Evolutionary conservation across 2,329 filamentous ascomycete species (phyloP), one percentile per base, ranked within the genome.

Genomic region (Epichloe sibirici): DNA sequence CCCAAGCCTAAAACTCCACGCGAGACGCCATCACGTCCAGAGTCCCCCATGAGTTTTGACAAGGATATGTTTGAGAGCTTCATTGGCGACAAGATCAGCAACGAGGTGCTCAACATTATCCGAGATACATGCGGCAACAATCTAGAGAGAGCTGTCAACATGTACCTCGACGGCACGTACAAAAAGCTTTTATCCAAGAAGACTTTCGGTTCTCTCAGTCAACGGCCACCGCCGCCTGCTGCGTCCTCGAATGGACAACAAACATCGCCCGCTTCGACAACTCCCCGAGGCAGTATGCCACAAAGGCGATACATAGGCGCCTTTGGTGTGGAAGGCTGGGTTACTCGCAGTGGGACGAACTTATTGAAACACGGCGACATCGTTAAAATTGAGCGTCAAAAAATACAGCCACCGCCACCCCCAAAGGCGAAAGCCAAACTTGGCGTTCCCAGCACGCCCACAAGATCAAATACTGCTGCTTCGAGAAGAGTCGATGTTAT

Each of bases 271-370:
- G 35, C 8, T 34, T 25, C 45, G 23, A 35, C 13, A 6, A 38
- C 40, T 23, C 9, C 55, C 11, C 53, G 57, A 38, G 58, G 56
- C 25, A 60, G 55, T 4, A 69, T 71, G 51, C 71, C 74, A 0
- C 61, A 65, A 3, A 66, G 63, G 37, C 71, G 93, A 62, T 98
- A 97, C 61, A 79, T 97, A 55, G 93, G 93, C 17, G 88, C 90
- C 0, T 93, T 97, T 67, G 93, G 93, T 8, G 90, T 88, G 4
- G 88, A 86, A 51, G 93, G 85, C 4, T 98, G 93, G 93, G 84
- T 88, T 5, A 97, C 91, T 3, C 82, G 84, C 60, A 96, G 89
- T 65, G 91, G 91, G 0, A 71, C 71, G 3, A 81, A 80, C 39
- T 65, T 96, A 5, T 64, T 98, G 28, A 86, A 82, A 58, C 86